Conservation (phyloP, 2,329 filamentous ascomycete species). For the Beauveria caledonica region DNA sequence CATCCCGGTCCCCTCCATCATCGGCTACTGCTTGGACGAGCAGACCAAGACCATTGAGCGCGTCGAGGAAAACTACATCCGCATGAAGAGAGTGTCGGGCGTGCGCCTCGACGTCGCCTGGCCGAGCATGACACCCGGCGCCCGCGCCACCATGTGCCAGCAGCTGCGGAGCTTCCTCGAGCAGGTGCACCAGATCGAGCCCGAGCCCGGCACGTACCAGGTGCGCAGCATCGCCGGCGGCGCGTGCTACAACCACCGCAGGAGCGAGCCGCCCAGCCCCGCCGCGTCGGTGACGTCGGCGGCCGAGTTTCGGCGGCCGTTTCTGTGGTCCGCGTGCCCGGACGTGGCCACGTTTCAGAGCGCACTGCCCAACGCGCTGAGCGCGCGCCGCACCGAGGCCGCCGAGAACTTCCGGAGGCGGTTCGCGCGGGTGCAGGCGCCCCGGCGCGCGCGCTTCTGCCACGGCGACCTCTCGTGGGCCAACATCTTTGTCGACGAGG, state of each 20-base stretch:
- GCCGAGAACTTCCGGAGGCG: constrained; percentile 11
- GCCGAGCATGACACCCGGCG: constrained; percentile 10
- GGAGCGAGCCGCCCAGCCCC: constrained; percentile 12
- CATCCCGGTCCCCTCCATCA: constrained; percentile 8
- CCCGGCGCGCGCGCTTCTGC: constrained; percentile 17
- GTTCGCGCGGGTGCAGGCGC: not conserved
- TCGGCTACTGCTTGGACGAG: constrained; percentile 10
- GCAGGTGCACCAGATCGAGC: constrained; percentile 11
- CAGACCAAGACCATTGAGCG: not conserved
- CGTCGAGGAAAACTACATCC: constrained; percentile 12
- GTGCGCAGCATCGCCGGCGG: not conserved
- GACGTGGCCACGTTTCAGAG: constrained; percentile 13
- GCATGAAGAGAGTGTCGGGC: constrained; percentile 13
- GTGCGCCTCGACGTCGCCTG: constrained; percentile 12
- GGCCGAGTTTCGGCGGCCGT: constrained; percentile 7
- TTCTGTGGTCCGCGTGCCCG: constrained; percentile 11
- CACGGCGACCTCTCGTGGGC: constrained; percentile 25
- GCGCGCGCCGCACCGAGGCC: constrained; percentile 11
- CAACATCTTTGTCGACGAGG: constrained; percentile 25
- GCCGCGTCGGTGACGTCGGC: constrained; percentile 9
- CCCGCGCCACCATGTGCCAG: constrained; percentile 7
- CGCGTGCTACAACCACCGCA: not conserved
- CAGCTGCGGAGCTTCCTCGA: constrained; percentile 10
- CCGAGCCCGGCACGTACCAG: not conserved
- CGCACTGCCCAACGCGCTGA: constrained; percentile 13